Evolutionary conservation across 176 grass and related monocot genomes (phyloP), one percentile per base, ranked within the genome.

Genomic region (Microstegium vimineum): DNA sequence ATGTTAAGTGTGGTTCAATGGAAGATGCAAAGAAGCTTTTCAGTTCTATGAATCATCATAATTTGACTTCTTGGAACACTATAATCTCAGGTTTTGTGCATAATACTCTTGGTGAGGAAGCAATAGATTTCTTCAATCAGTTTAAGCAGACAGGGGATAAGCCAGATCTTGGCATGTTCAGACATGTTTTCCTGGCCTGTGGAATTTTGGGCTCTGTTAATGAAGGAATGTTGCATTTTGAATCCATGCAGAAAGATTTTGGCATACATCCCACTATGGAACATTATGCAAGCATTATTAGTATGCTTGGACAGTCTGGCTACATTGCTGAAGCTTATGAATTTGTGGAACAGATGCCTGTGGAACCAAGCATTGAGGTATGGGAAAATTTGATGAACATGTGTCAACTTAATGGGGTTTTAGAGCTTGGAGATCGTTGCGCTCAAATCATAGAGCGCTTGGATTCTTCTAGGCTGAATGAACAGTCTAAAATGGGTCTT

Each of bases 201-300:
- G 96, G 93, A 81, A 84, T 86, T 82, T 47, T 95, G 47, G 96
- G 91, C 15, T 94, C 92, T 54, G 89, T 99, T 73, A 77, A 95
- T 76, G 96, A 99, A 77, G 96, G 96, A 10, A 90, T 99, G 87
- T 78, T 95, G 80, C 91, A 99, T 91, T 93, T 95, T 47, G 88
- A 95, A 89, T 94, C 96, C 62, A 95, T 99, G 91, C 85, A 99
- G 69, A 91, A 91, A 47, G 89, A 95, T 74, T 99, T 88, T 89
- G 81, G 84, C 66, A 91, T 99, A 70, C 61, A 66, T 86, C 91
- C 96, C 86, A 60, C 69, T 63, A 90, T 90, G 83, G 87, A 91
- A 76, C 91, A 94, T 86, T 95, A 93, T 88, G 82, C 77, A 34
- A 81, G 87, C 51, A 87, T 95, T 91, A 91, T 94, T 68, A 83